Conservation (phyloP, 495 filamentous ascomycete genomes). For the Penicillium odoratum region DNA sequence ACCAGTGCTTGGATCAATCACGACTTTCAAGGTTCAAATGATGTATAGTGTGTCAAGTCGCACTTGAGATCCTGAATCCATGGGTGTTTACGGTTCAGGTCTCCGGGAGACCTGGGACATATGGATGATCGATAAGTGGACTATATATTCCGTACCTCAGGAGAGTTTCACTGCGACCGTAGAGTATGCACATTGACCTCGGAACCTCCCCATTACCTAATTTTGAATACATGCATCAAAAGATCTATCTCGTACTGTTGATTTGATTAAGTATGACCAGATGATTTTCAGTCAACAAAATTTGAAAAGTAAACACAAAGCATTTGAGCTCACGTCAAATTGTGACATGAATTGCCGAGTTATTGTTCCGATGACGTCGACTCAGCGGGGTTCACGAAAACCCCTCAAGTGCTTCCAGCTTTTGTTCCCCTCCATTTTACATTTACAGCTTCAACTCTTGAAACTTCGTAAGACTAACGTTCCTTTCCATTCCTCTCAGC, state of each 20-base stretch:
- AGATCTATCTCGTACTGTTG: too few species aligned
- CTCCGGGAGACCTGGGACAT: too few species aligned
- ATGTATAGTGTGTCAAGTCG: neutral
- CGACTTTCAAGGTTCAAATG: too few species aligned
- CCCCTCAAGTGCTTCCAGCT: neutral
- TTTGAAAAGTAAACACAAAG: too few species aligned
- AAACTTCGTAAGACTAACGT: neutral
- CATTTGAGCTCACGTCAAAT: too few species aligned
- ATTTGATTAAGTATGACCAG: too few species aligned
- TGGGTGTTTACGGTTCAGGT: neutral
- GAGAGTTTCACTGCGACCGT: neutral
- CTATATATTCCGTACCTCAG: neutral
- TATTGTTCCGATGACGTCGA: conserved; percentile 26
- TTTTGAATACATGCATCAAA: too few species aligned
- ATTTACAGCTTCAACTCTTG: neutral
- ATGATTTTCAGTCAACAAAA: too few species aligned
- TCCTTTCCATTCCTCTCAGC: neutral
- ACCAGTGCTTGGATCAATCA: neutral
- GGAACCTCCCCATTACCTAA: too few species aligned
- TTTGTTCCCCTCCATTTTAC: neutral
- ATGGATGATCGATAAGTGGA: neutral
- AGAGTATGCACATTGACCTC: neutral
- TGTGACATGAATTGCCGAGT: conserved; percentile 12
- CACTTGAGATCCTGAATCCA: neutral
- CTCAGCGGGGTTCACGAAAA: conserved; percentile 15